phyloP scores from a whole-genome alignment of 768 basidiomycete genomes.

The Naganishia onofrii region DNA sequence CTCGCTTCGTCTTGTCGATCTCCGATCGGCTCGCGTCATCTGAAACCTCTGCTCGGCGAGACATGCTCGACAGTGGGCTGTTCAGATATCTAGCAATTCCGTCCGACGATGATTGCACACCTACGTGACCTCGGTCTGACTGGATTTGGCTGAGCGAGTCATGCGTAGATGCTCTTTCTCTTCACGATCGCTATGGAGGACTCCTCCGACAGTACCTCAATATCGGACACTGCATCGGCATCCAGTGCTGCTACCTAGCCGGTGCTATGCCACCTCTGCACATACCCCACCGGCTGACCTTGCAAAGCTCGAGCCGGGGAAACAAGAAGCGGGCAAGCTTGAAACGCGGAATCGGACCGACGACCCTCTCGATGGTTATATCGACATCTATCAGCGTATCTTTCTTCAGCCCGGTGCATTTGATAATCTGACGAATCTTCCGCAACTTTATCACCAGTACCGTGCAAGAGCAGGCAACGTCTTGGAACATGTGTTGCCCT shows the following conservation, averaged over 20 bases:
- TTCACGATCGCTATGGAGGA: background rate
- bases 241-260: background rate
- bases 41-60: constrained; percentile 10
- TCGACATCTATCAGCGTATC: constrained; percentile 18
- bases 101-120: no score
- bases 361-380: constrained; percentile 19
- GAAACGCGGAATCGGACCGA: constrained; percentile 6
- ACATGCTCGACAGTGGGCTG: no score
- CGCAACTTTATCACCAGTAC: constrained; percentile 7
- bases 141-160: no score
- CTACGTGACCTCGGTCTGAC: no score
- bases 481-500: constrained; percentile 11
- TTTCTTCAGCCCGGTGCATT: constrained; percentile 17
- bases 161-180: no score
- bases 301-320: background rate
- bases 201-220: background rate
- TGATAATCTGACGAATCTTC: constrained; percentile 2
- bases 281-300: background rate
- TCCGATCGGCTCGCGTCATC: constrained; percentile 1
- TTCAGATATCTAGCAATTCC: no score
- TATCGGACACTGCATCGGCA: background rate
- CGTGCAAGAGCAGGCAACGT: background rate
- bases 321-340: background rate
- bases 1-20: background rate
- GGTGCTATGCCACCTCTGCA: background rate